Evolutionary conservation across 2,329 filamentous ascomycete species (phyloP).

Genomic region (Ophiognomonia clavigignenti-juglandacearum): DNA sequence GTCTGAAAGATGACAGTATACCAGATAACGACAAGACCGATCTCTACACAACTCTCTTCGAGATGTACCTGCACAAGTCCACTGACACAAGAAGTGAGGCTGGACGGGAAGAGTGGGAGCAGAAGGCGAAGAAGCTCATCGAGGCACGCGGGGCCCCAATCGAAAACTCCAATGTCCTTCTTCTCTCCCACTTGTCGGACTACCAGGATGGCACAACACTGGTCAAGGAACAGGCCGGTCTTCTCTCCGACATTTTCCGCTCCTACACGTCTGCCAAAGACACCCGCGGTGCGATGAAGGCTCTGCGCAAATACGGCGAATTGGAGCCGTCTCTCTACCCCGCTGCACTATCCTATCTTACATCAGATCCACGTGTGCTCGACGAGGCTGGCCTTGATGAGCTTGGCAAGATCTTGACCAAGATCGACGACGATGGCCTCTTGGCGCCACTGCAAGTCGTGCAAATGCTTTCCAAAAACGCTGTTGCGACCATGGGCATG

Average conservation of each 20-base stretch:
- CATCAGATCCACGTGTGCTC: conserved; percentile 74
- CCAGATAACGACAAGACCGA: conserved; percentile 73
- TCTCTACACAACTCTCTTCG: conserved; percentile 90
- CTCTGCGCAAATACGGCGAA: conserved; percentile 84
- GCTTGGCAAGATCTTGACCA: conserved; percentile 71
- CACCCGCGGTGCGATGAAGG: conserved; percentile 83
- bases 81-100: conserved; percentile 63
- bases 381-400: conserved; percentile 81
- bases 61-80: conserved; percentile 94
- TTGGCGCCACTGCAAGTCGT: conserved; percentile 97
- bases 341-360: conserved; percentile 88
- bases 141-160: conserved; percentile 77
- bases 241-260: conserved; percentile 92
- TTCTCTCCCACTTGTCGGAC: conserved; percentile 86
- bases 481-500: conserved; percentile 93
- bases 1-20: conserved; percentile 67
- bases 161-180: conserved; percentile 88
- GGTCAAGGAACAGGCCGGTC: conserved; percentile 87
- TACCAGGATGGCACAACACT: conserved; percentile 88
- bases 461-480: conserved; percentile 67
- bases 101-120: conserved; percentile 77
- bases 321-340: conserved; percentile 90
- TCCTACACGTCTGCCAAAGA: conserved; percentile 92
- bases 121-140: conserved; percentile 84
- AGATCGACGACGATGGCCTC: conserved; percentile 84